phyloP scores from a whole-genome alignment of 805 yeast species.

The Cyberlindnera samutprakarnensis region DNA sequence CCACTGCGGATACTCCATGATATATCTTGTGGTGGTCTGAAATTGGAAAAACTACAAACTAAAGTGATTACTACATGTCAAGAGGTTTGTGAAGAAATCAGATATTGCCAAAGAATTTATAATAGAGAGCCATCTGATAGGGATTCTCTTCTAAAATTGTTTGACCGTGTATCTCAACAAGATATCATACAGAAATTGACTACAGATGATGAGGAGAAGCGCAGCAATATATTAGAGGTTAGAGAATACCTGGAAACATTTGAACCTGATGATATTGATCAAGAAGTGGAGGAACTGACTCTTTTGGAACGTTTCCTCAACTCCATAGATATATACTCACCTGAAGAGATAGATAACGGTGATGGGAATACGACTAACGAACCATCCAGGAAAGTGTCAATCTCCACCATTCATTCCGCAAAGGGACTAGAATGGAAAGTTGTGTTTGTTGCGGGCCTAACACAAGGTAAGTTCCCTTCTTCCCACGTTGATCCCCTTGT shows the following conservation, averaged over 20 bases:
- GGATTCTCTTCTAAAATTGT: conserved; percentile 4
- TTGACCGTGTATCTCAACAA: conserved; percentile 8
- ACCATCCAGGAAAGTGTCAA: conserved; percentile 31
- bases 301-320: conserved; percentile 27
- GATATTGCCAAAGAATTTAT: conserved; percentile 1
- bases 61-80: conserved; percentile 6
- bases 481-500: conserved; percentile 24
- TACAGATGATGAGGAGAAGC: conserved; percentile 22
- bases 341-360: conserved; percentile 17
- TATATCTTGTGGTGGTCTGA: conserved; percentile 3
- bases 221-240: conserved; percentile 34
- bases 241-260: conserved; percentile 29
- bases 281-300: conserved; percentile 8
- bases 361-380: conserved; percentile 12
- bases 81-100: conserved; percentile 1
- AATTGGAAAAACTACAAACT: conserved; percentile 2
- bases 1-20: conserved; percentile 10
- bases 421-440: conserved; percentile 96
- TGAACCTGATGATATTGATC: conserved; percentile 17
- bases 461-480: conserved; percentile 62
- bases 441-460: conserved; percentile 72
- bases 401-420: conserved; percentile 87
- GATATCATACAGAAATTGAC: conserved; percentile 4
- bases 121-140: conserved; percentile 1
- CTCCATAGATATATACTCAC: conserved; percentile 29